Evolutionary conservation across 495 filamentous ascomycete genomes (phyloP).

Genomic region (Astrothelium macrocarpum): DNA sequence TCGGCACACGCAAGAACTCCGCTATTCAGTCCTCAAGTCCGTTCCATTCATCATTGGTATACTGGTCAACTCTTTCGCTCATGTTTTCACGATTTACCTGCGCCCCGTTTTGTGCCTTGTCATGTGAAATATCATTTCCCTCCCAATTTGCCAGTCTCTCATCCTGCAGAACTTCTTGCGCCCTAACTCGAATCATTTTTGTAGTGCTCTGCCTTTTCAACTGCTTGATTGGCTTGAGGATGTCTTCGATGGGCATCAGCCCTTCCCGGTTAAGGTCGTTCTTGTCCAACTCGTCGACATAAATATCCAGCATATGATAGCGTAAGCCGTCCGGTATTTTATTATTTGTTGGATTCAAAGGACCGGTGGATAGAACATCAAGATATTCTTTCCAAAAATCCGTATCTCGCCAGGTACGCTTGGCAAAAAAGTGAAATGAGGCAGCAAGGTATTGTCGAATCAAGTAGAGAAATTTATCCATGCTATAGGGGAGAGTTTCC

Average conservation of each 20-base stretch:
- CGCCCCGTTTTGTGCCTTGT: conserved; percentile 32
- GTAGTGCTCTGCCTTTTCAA: conserved; percentile 48
- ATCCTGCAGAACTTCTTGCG: conserved; percentile 64
- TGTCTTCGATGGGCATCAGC: conserved; percentile 37
- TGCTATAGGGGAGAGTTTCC: conserved; percentile 18
- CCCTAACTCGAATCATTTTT: conserved; percentile 63
- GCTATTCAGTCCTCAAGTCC: conserved; percentile 55
- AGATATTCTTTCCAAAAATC: conserved; percentile 28
- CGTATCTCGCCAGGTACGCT: conserved; percentile 27
- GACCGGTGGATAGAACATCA: conserved; percentile 32
- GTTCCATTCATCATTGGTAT: conserved; percentile 54
- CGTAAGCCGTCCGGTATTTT: conserved; percentile 70
- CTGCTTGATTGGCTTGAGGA: conserved; percentile 52
- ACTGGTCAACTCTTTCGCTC: conserved; percentile 53
- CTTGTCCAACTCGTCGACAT: conserved; percentile 60
- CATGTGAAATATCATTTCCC: conserved; percentile 13
- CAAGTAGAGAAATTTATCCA: conserved; percentile 89
- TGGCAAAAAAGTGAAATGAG: conserved; percentile 48
- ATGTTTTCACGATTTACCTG: conserved; percentile 38
- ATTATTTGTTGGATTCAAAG: conserved; percentile 36
- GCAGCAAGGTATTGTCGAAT: conserved; percentile 66
- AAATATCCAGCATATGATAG: conserved; percentile 85
- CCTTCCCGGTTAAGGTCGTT: conserved; percentile 51
- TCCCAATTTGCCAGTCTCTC: conserved; percentile 57
- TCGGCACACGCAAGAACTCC: neutral